A percentile compares a stretch with the other conserved stretches of the same genome.
Conservation (phyloP, 2,329 filamentous ascomycete species). For the Atkinsonella hypoxylon region DNA sequence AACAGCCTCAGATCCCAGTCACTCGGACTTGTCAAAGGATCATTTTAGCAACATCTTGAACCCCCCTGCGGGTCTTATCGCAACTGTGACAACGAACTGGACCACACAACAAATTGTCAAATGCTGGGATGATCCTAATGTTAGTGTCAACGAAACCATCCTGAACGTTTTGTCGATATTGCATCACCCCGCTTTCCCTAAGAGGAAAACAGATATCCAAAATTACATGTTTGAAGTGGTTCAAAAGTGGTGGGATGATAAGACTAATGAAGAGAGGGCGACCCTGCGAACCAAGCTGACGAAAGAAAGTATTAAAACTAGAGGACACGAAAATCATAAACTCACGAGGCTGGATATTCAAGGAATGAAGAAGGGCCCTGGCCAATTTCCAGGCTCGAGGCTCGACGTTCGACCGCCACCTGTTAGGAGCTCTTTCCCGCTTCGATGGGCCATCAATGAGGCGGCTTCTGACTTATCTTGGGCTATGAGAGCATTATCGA, state of each 20-base stretch:
- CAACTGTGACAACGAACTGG: conserved; percentile 18
- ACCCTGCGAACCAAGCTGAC: conserved; percentile 14
- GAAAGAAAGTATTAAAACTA: conserved; percentile 14
- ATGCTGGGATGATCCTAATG: conserved; percentile 60
- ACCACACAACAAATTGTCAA: conserved; percentile 16
- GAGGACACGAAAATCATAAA: conserved; percentile 18
- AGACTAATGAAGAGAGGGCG: conserved; percentile 11
- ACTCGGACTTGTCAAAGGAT: conserved; percentile 68
- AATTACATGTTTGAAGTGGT: conserved; percentile 74
- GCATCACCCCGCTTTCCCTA: conserved; percentile 72
- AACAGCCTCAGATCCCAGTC: conserved; percentile 56
- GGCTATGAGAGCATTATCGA: conserved; percentile 9
- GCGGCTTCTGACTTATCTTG: conserved; percentile 11
- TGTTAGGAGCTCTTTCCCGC: conserved; percentile 11
- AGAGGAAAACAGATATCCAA: conserved; percentile 63
- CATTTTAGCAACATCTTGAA: conserved; percentile 61
- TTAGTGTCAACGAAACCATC: conserved; percentile 58
- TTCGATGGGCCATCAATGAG: conserved; percentile 12
- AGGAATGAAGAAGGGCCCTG: conserved; percentile 14
- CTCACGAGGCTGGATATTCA: conserved; percentile 14
- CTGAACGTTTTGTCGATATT: conserved; percentile 65
- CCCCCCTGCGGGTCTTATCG: conserved; percentile 16
- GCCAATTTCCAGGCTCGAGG: conserved; percentile 15
- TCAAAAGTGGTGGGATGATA: conserved; percentile 57
- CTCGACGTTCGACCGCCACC: conserved; percentile 13